Evolutionary conservation across 2,329 filamentous ascomycete species (phyloP), one percentile per base, ranked within the genome.

Genomic region (Coniosporium tulheliwenetii): DNA sequence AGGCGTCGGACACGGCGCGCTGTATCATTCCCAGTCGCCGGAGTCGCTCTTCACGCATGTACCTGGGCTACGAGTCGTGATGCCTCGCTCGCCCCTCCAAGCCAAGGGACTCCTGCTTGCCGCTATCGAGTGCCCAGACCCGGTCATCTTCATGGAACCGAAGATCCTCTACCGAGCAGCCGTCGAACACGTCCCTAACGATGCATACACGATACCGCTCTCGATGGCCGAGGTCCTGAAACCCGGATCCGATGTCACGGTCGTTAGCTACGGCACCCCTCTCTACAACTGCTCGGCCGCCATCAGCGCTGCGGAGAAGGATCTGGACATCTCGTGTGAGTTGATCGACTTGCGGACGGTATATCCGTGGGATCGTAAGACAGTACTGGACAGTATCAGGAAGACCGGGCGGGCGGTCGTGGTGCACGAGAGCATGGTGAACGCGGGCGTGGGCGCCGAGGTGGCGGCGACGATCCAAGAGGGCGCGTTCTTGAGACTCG

Each of bases 81-180:
- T 94, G 59, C 87, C 87, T 1, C 73, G 87, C 37, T 91, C 84
- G 0, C 87, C 87, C 0, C 60, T 81, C 2, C 87, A 95, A 60
- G 87, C 87, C 5, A 95, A 95, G 60, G 87, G 87, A 2, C 68
- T 95, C 2, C 65, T 94, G 39, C 67, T 93, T 2, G 72, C 81
- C 2, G 85, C 93, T 40, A 76, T 76, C 39, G 75, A 65, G 64
- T 77, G 71, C 52, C 84, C 85, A 45, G 87, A 95, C 57, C 87
- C 87, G 0, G 85, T 89, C 46, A 68, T 95, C 40, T 93, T 95
- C 61, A 79, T 95, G 79, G 87, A 95, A 58, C 87, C 87, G 36
- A 95, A 95, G 64, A 83, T 91, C 37, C 67, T 95, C 10, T 95
- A 95, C 59, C 79, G 87, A 14, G 86, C 87, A 0, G 84, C 87